A percentile compares a stretch with the other conserved stretches of the same genome.
Conservation (phyloP, 805 yeast genomes). For the Candida montana region DNA sequence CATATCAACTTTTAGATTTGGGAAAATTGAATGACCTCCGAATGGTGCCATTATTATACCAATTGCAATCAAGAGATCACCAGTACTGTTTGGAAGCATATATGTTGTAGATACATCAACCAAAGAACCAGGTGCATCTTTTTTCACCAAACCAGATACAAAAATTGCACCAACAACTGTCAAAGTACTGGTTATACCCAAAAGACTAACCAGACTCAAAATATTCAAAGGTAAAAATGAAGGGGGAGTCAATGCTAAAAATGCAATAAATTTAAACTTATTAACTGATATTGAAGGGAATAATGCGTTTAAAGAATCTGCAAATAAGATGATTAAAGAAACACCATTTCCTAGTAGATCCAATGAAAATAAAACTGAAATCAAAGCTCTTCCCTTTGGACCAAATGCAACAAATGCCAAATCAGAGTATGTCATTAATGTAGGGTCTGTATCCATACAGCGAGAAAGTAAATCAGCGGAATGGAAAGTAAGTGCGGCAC, state of each 20-base stretch:
- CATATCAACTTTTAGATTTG: constrained; percentile 69
- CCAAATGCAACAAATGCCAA: constrained; percentile 86
- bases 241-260: constrained; percentile 71
- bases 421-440: constrained; percentile 84
- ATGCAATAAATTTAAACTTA: constrained; percentile 62
- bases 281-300: constrained; percentile 47
- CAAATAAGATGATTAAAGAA: constrained; percentile 72
- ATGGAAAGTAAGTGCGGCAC: constrained; percentile 68
- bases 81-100: constrained; percentile 51
- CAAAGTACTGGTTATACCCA: constrained; percentile 69
- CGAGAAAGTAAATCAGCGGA: constrained; percentile 70
- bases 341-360: constrained; percentile 82
- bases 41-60: constrained; percentile 76
- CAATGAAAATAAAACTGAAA: constrained; percentile 67
- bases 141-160: constrained; percentile 58
- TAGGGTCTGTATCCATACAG: constrained; percentile 75
- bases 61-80: constrained; percentile 51
- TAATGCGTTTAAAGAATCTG: constrained; percentile 76
- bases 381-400: constrained; percentile 62
- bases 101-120: constrained; percentile 58
- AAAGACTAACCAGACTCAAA: constrained; percentile 59
- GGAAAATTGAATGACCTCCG: constrained; percentile 82
- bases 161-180: constrained; percentile 55
- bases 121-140: constrained; percentile 69
- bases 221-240: constrained; percentile 73